Base-by-base conservation (phyloP, 352 stramenopile species). In the Phytophthora sp. region DNA sequence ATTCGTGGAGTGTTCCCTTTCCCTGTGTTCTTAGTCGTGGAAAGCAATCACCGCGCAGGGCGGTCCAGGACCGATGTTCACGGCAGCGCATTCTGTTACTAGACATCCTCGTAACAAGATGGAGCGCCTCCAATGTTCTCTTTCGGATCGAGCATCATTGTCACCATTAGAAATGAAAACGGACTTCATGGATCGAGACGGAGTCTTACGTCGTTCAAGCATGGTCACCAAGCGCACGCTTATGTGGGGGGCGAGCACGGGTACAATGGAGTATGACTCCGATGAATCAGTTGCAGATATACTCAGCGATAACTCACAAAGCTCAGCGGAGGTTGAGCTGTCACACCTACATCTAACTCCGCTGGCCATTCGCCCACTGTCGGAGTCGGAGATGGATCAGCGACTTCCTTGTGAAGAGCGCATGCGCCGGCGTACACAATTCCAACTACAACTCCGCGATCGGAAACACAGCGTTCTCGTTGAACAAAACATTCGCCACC, bases 161-260 rank as follows among this genome's bases (percentile, higher is more conserved):
- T 49, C 20, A 3, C 51, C 69, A 1, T 32, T 80, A 5, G 66
- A 80, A 13, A 37, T 32, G 8, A 62, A 58, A 13, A 53, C 54
- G 5, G 66, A 72, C 15, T 84, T 64, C 54, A 48, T 81, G 20
- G 72, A 79, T 43, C 24, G 55, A n/a, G 30, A 82, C 49, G 69
- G 76, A 17, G 66, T 74, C 21, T 54, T 78, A 17, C 69, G 72
- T 10, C 76, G 76, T 12, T 74, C 65, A 8, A 62, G 27, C 17
- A 55, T 54, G 1, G 43, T 69, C 12, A 66, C 56, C 4, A 54
- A 43, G 24, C 51, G 58, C 13, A 54, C 74, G 52, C 5, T 70
- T 26, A 23, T 72, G 13, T 51, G 52, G 4, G 72, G 62, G 3
- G 45, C 37, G 5, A 59, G 61, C 4, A 49, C 72, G 15, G 63